Evolutionary conservation across 116 monocot species (phyloP).

Genomic region (Zostera marina): DNA sequence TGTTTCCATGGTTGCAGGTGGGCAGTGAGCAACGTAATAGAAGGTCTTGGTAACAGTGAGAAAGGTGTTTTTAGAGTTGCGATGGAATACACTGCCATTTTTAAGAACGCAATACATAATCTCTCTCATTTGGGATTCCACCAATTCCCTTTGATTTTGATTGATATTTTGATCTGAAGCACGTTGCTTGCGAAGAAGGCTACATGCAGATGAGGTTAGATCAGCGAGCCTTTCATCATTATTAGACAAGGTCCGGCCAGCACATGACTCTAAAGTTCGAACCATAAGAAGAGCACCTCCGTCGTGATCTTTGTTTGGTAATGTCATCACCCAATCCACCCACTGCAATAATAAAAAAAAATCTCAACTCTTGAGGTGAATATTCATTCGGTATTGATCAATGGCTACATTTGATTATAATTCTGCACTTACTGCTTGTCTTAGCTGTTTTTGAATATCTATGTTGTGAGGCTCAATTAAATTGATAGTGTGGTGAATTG

Average conservation of each 20-base stretch:
- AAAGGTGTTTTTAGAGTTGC: slow-evolving; percentile 40
- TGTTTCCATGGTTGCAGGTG: slow-evolving; percentile 16
- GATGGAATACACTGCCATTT: slow-evolving; percentile 8
- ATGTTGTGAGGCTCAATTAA: slow-evolving; percentile 10
- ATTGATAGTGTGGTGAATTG: slow-evolving; percentile 18
- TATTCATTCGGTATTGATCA: no score
- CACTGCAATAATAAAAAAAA: slow-evolving; percentile 26
- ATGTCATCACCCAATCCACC: slow-evolving; percentile 43
- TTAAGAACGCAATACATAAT: slow-evolving; percentile 26
- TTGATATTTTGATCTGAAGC: background rate
- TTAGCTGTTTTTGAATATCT: slow-evolving; percentile 7
- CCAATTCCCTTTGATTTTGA: background rate
- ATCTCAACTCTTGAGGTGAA: background rate
- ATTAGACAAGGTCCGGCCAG: slow-evolving; percentile 4
- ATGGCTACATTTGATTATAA: no score
- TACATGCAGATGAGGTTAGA: slow-evolving; percentile 5
- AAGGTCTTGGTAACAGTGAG: slow-evolving; percentile 45
- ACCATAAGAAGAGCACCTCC: slow-evolving; percentile 20
- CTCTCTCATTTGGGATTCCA: slow-evolving; percentile 43
- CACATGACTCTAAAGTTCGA: slow-evolving; percentile 34
- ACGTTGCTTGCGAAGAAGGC: background rate
- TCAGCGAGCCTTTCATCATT: background rate
- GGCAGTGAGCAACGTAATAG: slow-evolving; percentile 44
- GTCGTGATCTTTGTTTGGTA: slow-evolving; percentile 10
- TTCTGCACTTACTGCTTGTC: slow-evolving; percentile 7